Percentiles rank a stretch among this genome's conserved stretches.
Conservation (phyloP, 441 rosid genomes). For the Eutrema salsugineum region DNA sequence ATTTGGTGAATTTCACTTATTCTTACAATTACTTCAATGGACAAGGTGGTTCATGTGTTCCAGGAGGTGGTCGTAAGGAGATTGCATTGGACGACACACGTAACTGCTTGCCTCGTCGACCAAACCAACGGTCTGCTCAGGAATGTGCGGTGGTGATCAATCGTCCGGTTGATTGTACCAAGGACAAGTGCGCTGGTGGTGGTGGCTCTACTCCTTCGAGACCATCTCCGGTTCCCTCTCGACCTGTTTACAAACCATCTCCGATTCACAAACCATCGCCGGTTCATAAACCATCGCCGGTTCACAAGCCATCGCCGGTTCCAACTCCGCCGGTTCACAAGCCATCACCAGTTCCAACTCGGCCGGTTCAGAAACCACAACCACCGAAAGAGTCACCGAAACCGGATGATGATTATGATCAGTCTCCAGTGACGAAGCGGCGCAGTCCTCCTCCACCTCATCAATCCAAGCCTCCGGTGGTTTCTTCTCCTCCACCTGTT, state of each 20-base stretch:
- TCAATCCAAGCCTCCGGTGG: slow-evolving; percentile 6
- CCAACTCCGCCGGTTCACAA: not conserved
- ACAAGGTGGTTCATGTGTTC: slow-evolving; percentile 42
- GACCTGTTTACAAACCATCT: not conserved
- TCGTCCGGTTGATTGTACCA: slow-evolving; percentile 67
- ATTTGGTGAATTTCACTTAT: slow-evolving; percentile 48
- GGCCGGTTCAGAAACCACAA: slow-evolving; percentile 16
- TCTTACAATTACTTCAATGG: slow-evolving; percentile 56
- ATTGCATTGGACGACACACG: slow-evolving; percentile 39
- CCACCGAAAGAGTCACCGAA: slow-evolving; percentile 26
- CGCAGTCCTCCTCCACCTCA: slow-evolving; percentile 17
- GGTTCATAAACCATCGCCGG: not conserved
- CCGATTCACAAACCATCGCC: not conserved
- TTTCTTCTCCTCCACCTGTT: slow-evolving; percentile 13
- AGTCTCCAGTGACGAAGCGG: not conserved
- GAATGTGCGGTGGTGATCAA: slow-evolving; percentile 45
- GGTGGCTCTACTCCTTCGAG: slow-evolving; percentile 24
- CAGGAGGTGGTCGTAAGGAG: slow-evolving; percentile 28
- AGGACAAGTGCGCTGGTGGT: slow-evolving; percentile 49
- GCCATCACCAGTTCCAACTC: not conserved
- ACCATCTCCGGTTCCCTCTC: slow-evolving; percentile 23
- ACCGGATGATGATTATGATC: slow-evolving; percentile 15
- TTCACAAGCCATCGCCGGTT: slow-evolving; percentile 6
- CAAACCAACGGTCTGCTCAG: slow-evolving; percentile 41
- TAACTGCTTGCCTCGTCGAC: slow-evolving; percentile 55